Percentiles rank a stretch among this genome's conserved stretches.
Evolutionary conservation across 805 yeast genomes (phyloP).

Genomic region (Kregervanrija pseudodelftensis): DNA sequence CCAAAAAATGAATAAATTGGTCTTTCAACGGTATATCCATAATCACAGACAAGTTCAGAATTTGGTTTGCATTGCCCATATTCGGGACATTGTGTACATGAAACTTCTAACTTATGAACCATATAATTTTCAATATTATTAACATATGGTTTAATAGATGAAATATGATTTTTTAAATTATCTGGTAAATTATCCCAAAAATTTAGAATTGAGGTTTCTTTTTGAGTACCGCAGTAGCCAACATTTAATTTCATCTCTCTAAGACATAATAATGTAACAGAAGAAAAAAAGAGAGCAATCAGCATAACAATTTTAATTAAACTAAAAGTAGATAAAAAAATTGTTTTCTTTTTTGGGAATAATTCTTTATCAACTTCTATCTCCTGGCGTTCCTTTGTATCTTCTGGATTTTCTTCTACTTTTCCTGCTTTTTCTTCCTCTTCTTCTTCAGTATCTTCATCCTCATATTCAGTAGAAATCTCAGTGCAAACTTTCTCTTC

Average conservation of each 20-base stretch:
- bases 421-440: constrained; percentile 3
- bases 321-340: neutral
- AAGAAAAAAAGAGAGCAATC: too few relatives aligned
- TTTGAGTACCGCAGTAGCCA: constrained; percentile 63
- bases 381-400: neutral
- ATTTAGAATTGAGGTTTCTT: neutral
- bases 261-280: constrained; percentile 39
- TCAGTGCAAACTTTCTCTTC: constrained; percentile 2
- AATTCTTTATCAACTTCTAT: neutral
- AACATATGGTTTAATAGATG: constrained; percentile 20
- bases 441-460: neutral
- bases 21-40: constrained; percentile 47
- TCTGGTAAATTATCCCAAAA: constrained; percentile 15
- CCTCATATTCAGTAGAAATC: neutral
- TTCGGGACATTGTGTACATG: constrained; percentile 72
- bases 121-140: constrained; percentile 36
- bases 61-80: constrained; percentile 68
- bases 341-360: neutral
- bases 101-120: constrained; percentile 42
- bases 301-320: too few relatives aligned
- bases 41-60: constrained; percentile 59
- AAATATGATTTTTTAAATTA: constrained; percentile 3
- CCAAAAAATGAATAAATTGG: constrained; percentile 54
- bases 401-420: neutral
- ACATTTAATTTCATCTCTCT: constrained; percentile 52